Conservation (phyloP, 139 green algal genomes). For the Spirogloea muscicola region DNA sequence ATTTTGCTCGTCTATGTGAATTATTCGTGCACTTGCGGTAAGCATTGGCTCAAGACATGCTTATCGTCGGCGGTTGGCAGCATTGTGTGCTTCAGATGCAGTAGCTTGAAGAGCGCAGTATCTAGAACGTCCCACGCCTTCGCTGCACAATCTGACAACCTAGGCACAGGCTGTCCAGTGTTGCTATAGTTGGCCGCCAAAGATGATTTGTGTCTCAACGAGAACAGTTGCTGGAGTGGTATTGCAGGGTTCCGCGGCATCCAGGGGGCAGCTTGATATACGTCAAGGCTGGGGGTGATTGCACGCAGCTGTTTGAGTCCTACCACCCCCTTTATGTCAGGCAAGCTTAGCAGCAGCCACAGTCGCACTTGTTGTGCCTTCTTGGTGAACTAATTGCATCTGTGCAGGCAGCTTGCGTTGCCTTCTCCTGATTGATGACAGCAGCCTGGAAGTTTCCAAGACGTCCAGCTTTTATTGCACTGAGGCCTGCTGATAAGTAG, state of each 20-base stretch:
- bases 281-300: conserved; percentile 62
- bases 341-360: too few species aligned
- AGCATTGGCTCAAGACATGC: too few species aligned
- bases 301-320: conserved; percentile 67
- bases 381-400: too few species aligned
- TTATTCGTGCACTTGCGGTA: too few species aligned
- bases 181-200: not conserved
- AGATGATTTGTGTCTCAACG: not conserved
- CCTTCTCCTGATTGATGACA: conserved; percentile 36
- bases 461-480: not conserved
- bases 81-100: too few species aligned
- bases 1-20: not conserved
- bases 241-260: conserved; percentile 52
- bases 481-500: too few species aligned
- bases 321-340: conserved; percentile 62
- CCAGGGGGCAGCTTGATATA: conserved; percentile 64
- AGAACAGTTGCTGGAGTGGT: not conserved
- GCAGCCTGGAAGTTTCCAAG: not conserved
- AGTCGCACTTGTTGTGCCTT: too few species aligned
- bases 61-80: too few species aligned
- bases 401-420: too few species aligned
- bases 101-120: too few species aligned
- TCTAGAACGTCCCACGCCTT: not conserved
- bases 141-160: not conserved
- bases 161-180: not conserved